A percentile compares a stretch with the other conserved stretches of the same genome.
Conservation (phyloP, 225 moss, liverwort and hornwort species). For the Physcomitrium patens region DNA sequence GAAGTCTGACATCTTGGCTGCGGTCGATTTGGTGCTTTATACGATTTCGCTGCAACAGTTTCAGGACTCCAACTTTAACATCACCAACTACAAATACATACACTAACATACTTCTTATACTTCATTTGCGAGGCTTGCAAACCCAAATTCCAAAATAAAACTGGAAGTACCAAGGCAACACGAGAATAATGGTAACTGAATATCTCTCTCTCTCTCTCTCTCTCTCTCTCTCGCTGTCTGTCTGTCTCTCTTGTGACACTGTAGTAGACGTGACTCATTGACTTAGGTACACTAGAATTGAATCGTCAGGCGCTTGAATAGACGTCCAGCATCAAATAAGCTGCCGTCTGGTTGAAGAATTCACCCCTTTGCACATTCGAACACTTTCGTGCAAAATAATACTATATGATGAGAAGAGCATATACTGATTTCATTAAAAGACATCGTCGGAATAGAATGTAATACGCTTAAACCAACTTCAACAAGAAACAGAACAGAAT, state of each 20-base stretch:
- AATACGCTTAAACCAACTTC: conserved; percentile 13
- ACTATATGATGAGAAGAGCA: too few relatives aligned
- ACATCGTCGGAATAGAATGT: conserved; percentile 1
- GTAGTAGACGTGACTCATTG: not conserved
- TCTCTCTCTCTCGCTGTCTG: too few relatives aligned
- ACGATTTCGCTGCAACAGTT: conserved; percentile 51
- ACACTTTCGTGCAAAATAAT: not conserved
- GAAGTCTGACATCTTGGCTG: conserved; percentile 44
- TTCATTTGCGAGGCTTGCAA: conserved; percentile 2
- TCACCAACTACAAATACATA: conserved; percentile 2
- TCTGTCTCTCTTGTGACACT: not conserved
- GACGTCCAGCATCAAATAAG: not conserved
- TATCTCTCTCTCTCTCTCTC: not conserved
- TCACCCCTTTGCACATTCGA: not conserved
- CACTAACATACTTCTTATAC: conserved; percentile 12
- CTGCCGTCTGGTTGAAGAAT: not conserved
- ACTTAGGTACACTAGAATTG: not conserved
- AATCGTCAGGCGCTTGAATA: not conserved
- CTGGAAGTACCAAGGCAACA: not conserved
- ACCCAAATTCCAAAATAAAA: conserved; percentile 16
- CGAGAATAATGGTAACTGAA: not conserved
- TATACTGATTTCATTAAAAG: conserved; percentile 4
- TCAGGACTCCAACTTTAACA: conserved; percentile 9
- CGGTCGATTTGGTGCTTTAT: conserved; percentile 45
- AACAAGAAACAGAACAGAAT: conserved; percentile 1